Base-by-base conservation (phyloP, 2,329 filamentous ascomycete species). In the Arachnopeziza araneosa region DNA sequence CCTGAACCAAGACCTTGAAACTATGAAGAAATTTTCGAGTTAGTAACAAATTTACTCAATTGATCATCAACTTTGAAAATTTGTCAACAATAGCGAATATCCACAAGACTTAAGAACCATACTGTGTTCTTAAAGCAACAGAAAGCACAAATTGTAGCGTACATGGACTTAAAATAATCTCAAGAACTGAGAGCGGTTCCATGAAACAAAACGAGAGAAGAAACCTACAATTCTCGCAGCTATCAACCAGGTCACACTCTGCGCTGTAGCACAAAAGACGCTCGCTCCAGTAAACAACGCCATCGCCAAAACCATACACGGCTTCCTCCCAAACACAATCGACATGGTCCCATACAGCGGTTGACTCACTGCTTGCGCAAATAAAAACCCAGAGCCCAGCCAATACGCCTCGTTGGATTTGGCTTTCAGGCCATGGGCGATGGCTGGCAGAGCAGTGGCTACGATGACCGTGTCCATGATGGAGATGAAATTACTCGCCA, bases 1-100 rank as follows among this genome's bases (percentile, higher is more conserved):
- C 76, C 79, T 0, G 72, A 75, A 0, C 79, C 80, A 2, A 80
- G 66, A 0, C 84, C 84, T 50, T 66, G 62, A 12, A 67, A 50
- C 63, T 65, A 48, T 30, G 26, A 9, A 9, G 26, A 5, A 9
- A 9, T 9, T 30, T n/a, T n/a, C n/a, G 26, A 30, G 26, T 30
- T 30, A 30, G 26, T 9, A 9, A 30, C 9, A 9, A 5, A 9
- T 9, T 4, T 30, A 30, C 26, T 9, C 5, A 30, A 30, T 30
- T n/a, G n/a, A n/a, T n/a, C n/a, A n/a, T n/a, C n/a, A n/a, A n/a
- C n/a, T n/a, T n/a, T n/a, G n/a, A n/a, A 30, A 30, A 9, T 30
- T 30, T 30, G 4, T 30, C 26, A 30, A 30, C 4, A 9, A 30
- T 30, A 30, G 9, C 26, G 9, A 30, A 9, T 5, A 30, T 30